Conservation (phyloP, 1,284 basidiomycete genomes). For the Cerrena zonata region DNA sequence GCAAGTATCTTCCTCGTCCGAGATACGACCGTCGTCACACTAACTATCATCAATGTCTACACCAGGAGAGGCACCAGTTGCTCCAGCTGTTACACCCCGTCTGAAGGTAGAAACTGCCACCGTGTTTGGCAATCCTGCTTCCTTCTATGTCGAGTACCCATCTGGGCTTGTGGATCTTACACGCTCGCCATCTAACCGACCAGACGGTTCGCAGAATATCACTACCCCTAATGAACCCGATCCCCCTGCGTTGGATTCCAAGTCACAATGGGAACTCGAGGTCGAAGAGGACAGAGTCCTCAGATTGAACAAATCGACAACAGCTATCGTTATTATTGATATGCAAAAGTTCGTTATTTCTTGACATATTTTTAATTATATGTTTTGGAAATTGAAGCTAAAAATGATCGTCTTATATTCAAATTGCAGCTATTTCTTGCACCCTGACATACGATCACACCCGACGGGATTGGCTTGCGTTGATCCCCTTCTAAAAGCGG, state of each 20-base stretch:
- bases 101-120: conserved; percentile 39
- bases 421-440: conserved; percentile 53
- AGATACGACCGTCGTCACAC: not conserved
- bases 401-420: not conserved
- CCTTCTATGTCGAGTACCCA: conserved; percentile 67
- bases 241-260: conserved; percentile 31
- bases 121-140: conserved; percentile 50
- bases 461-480: conserved; percentile 54
- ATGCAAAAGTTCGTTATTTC: conserved; percentile 62
- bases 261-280: conserved; percentile 46
- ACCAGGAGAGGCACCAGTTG: not conserved
- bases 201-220: conserved; percentile 12
- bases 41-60: not conserved
- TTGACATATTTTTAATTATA: not conserved
- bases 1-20: not conserved
- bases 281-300: conserved; percentile 48
- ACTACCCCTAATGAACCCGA: conserved; percentile 8
- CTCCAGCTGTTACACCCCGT: conserved; percentile 26
- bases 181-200: conserved; percentile 36
- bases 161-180: conserved; percentile 58
- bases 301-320: conserved; percentile 43
- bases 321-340: conserved; percentile 59
- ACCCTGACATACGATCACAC: conserved; percentile 54
- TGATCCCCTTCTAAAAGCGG: conserved; percentile 44
- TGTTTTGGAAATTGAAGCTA: not conserved